Conservation (phyloP, 768 basidiomycete species). For the Auriscalpium microsporum region DNA sequence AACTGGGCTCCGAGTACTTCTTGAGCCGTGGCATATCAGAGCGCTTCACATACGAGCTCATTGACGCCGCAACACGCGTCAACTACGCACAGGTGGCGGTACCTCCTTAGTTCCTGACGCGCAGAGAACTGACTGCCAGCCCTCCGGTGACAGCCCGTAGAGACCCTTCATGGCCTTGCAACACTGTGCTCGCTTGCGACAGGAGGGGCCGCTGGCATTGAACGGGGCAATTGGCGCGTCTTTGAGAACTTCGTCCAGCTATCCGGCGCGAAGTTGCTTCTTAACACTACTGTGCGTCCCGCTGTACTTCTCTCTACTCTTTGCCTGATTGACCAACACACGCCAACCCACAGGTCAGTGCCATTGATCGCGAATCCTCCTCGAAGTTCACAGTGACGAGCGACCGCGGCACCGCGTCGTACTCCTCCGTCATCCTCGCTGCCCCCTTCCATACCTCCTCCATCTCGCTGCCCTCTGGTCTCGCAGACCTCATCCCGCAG, state of each 20-base stretch:
- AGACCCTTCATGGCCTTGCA: conserved; percentile 69
- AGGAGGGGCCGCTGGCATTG: conserved; percentile 51
- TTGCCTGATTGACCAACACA: too few species aligned
- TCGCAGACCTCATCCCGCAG: conserved; percentile 46
- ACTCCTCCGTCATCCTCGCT: conserved; percentile 76
- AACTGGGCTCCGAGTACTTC: conserved; percentile 50
- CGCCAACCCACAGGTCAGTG: conserved; percentile 32
- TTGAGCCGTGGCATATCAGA: conserved; percentile 41
- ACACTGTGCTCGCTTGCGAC: conserved; percentile 68
- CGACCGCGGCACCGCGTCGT: conserved; percentile 33
- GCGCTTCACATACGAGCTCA: conserved; percentile 56
- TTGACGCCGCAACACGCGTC: conserved; percentile 69
- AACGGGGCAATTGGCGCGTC: conserved; percentile 77
- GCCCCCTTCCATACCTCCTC: conserved; percentile 72
- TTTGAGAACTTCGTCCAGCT: conserved; percentile 74
- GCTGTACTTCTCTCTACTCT: not conserved
- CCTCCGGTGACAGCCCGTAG: conserved; percentile 40
- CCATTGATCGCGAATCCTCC: conserved; percentile 18
- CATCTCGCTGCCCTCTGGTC: conserved; percentile 41
- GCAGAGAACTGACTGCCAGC: not conserved
- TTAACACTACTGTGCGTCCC: conserved; percentile 55
- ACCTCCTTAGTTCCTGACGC: not conserved
- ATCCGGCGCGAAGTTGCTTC: conserved; percentile 59
- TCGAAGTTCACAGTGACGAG: conserved; percentile 48
- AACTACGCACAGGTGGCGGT: conserved; percentile 65